Conservation (phyloP, 805 yeast species). For the Zygoascus biomembranicola region DNA sequence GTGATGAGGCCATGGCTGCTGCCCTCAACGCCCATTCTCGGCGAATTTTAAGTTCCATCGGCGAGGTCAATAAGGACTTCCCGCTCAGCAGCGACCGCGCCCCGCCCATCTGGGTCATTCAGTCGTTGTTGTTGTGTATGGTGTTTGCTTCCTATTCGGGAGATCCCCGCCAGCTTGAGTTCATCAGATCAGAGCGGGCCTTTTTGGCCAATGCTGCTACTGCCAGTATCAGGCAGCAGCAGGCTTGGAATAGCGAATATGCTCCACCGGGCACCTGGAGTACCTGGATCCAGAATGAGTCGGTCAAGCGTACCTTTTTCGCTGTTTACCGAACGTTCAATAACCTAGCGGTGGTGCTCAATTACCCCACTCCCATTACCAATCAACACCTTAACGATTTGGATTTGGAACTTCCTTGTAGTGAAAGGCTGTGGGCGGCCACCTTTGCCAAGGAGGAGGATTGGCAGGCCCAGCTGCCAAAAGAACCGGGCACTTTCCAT, state of each 20-base stretch:
- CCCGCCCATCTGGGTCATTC: constrained; percentile 25
- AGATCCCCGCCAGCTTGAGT: constrained; percentile 26
- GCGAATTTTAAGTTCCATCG: constrained; percentile 20
- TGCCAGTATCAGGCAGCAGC: background rate
- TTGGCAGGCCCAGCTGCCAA: constrained; percentile 15
- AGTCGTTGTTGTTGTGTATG: constrained; percentile 22
- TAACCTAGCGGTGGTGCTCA: constrained; percentile 22
- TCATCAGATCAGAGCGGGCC: constrained; percentile 20
- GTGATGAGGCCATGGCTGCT: constrained; percentile 21
- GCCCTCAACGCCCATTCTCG: constrained; percentile 23
- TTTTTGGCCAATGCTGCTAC: constrained; percentile 14
- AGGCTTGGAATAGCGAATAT: background rate
- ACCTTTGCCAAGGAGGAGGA: constrained; percentile 15
- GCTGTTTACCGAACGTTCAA: constrained; percentile 24
- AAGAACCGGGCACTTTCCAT: constrained; percentile 3
- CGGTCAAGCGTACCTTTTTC: constrained; percentile 24
- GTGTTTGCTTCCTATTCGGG: constrained; percentile 26
- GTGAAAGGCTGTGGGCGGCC: constrained; percentile 26
- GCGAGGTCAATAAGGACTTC: constrained; percentile 22
- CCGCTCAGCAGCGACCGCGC: constrained; percentile 5
- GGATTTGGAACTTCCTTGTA: constrained; percentile 24
- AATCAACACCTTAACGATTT: constrained; percentile 11
- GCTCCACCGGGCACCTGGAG: constrained; percentile 10
- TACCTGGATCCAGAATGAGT: constrained; percentile 25
- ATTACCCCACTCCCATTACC: constrained; percentile 21